Evolutionary conservation across 805 yeast genomes (phyloP).

Genomic region (Metschnikowia bowlesiae): DNA sequence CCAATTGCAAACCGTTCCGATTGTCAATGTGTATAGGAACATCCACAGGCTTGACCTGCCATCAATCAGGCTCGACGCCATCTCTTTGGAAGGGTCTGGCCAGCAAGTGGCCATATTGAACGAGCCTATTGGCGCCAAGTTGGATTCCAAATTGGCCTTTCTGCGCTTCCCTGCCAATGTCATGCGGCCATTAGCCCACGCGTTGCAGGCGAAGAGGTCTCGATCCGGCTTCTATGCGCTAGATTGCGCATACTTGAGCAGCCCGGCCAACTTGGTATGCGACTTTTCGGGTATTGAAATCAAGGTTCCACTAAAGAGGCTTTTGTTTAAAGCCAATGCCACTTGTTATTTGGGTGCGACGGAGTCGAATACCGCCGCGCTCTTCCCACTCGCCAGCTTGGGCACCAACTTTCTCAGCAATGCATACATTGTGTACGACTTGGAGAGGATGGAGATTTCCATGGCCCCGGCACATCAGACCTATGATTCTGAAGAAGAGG

Average conservation of each 20-base stretch:
- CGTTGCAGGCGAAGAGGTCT: neutral
- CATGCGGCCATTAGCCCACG: neutral
- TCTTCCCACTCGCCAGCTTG: conserved; percentile 40
- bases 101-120: neutral
- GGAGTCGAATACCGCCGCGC: conserved; percentile 16
- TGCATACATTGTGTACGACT: conserved; percentile 61
- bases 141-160: neutral
- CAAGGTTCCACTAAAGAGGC: neutral
- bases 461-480: neutral
- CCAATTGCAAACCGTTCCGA: neutral
- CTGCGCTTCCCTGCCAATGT: neutral
- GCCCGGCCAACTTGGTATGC: neutral
- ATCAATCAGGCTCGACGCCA: neutral
- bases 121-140: neutral
- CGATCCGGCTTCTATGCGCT: neutral
- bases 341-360: neutral
- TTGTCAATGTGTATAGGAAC: neutral
- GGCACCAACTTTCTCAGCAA: conserved; percentile 65
- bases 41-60: no score
- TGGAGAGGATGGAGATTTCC: conserved; percentile 48
- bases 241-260: neutral
- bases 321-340: neutral
- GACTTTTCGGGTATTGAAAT: neutral
- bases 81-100: neutral
- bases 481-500: neutral